Conservation (phyloP, 2,329 filamentous ascomycete genomes). For the Verticillium isaacii region DNA sequence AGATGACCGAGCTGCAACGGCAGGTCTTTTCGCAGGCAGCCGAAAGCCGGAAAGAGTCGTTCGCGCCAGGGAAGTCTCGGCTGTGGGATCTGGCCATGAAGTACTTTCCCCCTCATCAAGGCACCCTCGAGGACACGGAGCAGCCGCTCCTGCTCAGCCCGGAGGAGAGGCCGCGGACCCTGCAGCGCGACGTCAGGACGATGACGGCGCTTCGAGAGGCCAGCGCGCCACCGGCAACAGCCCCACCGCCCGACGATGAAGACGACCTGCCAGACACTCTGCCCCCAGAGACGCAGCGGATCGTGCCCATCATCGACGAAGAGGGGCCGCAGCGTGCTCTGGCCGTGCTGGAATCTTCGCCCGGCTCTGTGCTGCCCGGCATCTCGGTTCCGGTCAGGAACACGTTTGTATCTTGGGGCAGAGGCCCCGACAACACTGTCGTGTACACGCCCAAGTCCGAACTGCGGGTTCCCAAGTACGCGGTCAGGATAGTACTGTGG, state of each 20-base stretch:
- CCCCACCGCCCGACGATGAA: conserved; percentile 16
- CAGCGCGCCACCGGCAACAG: conserved; percentile 18
- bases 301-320: conserved; percentile 27
- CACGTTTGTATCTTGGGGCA: conserved; percentile 72
- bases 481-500: conserved; percentile 74
- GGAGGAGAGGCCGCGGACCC: conserved; percentile 9
- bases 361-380: conserved; percentile 59
- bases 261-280: conserved; percentile 30
- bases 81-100: conserved; percentile 55
- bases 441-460: conserved; percentile 61
- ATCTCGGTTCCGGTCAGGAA: conserved; percentile 62
- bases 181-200: conserved; percentile 17
- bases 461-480: conserved; percentile 72
- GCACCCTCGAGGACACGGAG: not conserved
- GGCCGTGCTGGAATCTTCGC: conserved; percentile 61
- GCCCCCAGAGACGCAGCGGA: conserved; percentile 24
- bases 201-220: conserved; percentile 19
- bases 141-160: conserved; percentile 9
- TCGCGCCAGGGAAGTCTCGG: conserved; percentile 43
- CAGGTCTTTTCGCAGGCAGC: conserved; percentile 52
- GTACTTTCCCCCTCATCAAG: conserved; percentile 44
- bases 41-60: conserved; percentile 43
- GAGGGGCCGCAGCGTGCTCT: conserved; percentile 39
- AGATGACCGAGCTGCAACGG: conserved; percentile 58
- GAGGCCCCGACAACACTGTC: conserved; percentile 62